These are phyloP conservation scores for Colletotrichum scovillei DNA, from an alignment of 2,329 filamentous ascomycete species.

Conservation along the genomic window DNA sequence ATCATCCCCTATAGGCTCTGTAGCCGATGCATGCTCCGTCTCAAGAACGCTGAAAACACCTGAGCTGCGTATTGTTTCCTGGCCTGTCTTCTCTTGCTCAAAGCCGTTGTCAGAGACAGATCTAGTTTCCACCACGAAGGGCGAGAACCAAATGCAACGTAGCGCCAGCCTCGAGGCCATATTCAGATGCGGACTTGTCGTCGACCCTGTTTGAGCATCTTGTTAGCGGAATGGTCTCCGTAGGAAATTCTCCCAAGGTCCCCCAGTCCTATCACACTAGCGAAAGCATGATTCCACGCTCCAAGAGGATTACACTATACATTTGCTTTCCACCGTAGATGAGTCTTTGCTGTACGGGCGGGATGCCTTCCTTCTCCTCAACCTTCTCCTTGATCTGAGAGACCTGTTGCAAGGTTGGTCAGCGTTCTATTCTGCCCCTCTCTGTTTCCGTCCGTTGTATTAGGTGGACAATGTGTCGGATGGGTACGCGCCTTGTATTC, in stretches of 20 bases:
- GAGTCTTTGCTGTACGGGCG: conserved; percentile 93
- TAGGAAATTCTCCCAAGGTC: background rate
- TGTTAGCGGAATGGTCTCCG: background rate
- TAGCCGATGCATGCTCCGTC: background rate
- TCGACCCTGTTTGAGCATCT: conserved; percentile 74
- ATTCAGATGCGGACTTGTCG: conserved; percentile 92
- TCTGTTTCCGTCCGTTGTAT: background rate
- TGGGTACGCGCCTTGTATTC: conserved; percentile 81
- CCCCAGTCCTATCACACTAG: background rate
- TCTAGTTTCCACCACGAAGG: conserved; percentile 77
- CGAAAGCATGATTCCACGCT: background rate
- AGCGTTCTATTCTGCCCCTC: background rate
- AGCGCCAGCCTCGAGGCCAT: conserved; percentile 89
- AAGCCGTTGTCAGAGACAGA: background rate
- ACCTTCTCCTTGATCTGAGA: conserved; percentile 98
- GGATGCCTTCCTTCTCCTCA: conserved; percentile 98
- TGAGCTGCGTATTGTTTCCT: background rate
- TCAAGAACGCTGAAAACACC: background rate
- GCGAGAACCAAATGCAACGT: conserved; percentile 97
- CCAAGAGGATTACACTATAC: conserved; percentile 57
- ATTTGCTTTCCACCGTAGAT: conserved; percentile 99
- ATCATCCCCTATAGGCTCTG: background rate
- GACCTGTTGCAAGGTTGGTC: conserved; percentile 67
- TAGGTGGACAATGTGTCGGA: background rate
- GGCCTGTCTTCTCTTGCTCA: background rate